Percentiles rank a stretch among this genome's conserved stretches.
Conservation (phyloP, 2,329 filamentous ascomycete species). For the Botrytis galanthina region DNA sequence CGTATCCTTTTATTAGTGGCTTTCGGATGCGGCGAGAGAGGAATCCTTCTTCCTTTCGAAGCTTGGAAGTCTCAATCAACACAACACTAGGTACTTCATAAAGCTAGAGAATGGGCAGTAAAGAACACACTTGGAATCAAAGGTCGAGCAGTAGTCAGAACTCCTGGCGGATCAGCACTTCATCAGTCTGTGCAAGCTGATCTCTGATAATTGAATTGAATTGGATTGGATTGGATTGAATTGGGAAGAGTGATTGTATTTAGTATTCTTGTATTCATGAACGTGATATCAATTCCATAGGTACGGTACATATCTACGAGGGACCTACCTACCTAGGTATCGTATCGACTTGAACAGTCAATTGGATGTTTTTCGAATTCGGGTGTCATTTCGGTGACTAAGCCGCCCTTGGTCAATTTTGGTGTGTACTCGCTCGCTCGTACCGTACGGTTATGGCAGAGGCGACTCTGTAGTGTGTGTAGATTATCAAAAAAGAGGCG, state of each 20-base stretch:
- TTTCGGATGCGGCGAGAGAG: constrained; percentile 15
- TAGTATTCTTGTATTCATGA: neutral
- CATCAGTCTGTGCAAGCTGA: neutral
- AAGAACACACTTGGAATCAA: neutral
- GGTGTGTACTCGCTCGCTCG: neutral
- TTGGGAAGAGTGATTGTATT: neutral
- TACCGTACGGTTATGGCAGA: neutral
- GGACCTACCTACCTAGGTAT: too few species aligned
- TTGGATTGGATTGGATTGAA: too few species aligned
- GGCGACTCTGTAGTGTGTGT: neutral
- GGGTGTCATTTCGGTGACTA: neutral
- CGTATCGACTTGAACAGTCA: neutral
- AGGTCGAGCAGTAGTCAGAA: neutral
- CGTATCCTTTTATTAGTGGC: constrained; percentile 17
- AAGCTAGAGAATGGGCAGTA: neutral
- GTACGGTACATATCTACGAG: neutral
- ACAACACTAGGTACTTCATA: neutral
- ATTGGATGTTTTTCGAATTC: neutral
- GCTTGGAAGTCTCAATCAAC: constrained; percentile 4
- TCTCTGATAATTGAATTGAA: neutral
- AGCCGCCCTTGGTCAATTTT: neutral
- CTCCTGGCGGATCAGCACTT: neutral
- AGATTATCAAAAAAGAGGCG: neutral
- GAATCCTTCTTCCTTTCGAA: constrained; percentile 2
- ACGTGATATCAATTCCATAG: neutral